Evolutionary conservation across 441 rosid species (phyloP), one percentile per base, ranked within the genome.

Genomic region (Pelargonium citronellum): DNA sequence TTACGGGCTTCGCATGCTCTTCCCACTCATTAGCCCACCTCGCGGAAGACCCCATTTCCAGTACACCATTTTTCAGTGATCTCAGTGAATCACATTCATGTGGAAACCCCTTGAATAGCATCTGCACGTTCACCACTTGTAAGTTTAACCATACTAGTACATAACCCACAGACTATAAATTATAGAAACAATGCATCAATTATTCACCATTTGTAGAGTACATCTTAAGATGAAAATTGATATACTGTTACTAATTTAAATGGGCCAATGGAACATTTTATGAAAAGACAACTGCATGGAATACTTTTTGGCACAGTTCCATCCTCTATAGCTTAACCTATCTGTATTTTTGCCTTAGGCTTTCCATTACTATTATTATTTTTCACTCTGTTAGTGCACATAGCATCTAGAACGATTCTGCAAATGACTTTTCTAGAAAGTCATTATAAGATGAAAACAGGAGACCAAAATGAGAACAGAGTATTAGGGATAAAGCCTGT

Each of bases 1-100:
- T 81, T 71, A 86, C 77, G 49, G 98, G 99, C 76, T 84, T 81
- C 37, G 96, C 99, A 80, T 91, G 83, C 64, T 84, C 90, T 82
- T 94, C 97, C 99, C 97, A 92, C 77, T 92, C 96, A 5, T 88
- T 72, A 22, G 85, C 82, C 97, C 99, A 95, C 80, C 95, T 83
- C 69, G 87, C 80, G 1, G 95, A 87, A 57, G 90, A 87, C 70
- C 90, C 87, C 68, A 69, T 83, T 77, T 87, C 89, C 81, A 82
- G 57, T 30, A 87, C 91, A 65, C 95, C 95, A 43, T 83, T 80
- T 77, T 84, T 89, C 34, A 95, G 84, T 53, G 79, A 78, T 73
- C 74, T 80, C 78, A 95, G 76, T 68, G 87, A 79, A 71, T 83
- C 79, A 66, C 91, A 89, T 73, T 82, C 82, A 62, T 78, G 79